phyloP scores from a whole-genome alignment of 225 moss, liverwort and hornwort species.

The Marchantia polymorpha region DNA sequence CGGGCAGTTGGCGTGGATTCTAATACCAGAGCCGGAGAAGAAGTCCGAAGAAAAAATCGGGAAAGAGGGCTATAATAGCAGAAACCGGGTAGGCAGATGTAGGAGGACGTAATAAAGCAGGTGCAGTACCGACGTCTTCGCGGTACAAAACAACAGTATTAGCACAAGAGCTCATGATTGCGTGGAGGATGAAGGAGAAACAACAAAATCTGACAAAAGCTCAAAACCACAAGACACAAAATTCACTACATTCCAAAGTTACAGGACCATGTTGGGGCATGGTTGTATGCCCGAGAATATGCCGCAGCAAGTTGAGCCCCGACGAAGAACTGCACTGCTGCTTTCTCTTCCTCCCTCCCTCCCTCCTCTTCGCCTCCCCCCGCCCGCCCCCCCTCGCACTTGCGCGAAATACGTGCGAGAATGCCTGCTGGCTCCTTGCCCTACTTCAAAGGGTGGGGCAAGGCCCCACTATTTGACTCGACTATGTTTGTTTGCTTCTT shows the following conservation, averaged over 20 bases:
- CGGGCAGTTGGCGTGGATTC: too few relatives aligned
- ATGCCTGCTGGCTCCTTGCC: conserved; percentile 3
- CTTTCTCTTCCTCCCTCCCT: background rate
- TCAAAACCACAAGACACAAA: background rate
- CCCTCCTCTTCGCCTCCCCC: too few relatives aligned
- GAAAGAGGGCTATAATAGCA: background rate
- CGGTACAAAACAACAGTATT: background rate
- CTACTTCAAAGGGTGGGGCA: conserved; percentile 1
- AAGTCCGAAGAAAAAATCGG: background rate
- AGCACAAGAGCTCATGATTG: conserved; percentile 13
- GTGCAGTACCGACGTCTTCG: background rate
- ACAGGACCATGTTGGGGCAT: conserved; percentile 4
- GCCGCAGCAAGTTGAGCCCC: background rate
- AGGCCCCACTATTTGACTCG: conserved; percentile 5
- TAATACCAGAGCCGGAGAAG: too few relatives aligned
- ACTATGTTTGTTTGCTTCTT: conserved; percentile 9
- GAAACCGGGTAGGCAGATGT: background rate
- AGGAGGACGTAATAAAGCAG: background rate
- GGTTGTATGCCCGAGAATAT: background rate
- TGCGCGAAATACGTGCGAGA: conserved; percentile 1
- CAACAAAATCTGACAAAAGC: conserved; percentile 2
- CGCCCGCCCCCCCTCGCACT: background rate
- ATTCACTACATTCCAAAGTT: conserved; percentile 12
- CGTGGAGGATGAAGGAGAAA: background rate
- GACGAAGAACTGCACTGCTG: background rate